Evolutionary conservation across 805 yeast species (phyloP), one percentile per base, ranked within the genome.

Genomic region (Cyberlindnera euphorbiiphila): DNA sequence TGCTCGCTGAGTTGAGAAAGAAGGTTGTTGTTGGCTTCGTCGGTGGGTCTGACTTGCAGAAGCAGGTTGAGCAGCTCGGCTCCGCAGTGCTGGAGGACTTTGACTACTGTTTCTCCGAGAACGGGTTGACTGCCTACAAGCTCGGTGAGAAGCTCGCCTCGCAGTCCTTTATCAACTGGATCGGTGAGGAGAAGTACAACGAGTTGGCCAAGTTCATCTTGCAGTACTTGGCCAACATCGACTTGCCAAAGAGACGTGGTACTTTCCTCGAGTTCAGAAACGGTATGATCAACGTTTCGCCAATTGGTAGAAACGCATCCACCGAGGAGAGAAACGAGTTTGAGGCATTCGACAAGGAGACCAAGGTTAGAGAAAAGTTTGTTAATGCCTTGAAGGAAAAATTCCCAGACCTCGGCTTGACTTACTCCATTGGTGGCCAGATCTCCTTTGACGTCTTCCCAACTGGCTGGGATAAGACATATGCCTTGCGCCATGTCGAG

Each of bases 391-490:
- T 93, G 60, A 85, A 76, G 68, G 76, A 77, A 60, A 76, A 80
- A 58, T 93, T 93, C 74, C 65, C 91, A 41, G 91, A 89, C 65
- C 72, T 72, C 57, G 84, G 82, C 39, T 76, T 93, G 60, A 91
- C 98, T 51, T 93, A 84, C 76, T 93, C 98, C 43, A 93, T 93
- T 50, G 99, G 99, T 66, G 99, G 99, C 55, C 98, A 93, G 76
- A 93, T 93, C 64, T 91, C 98, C 24, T 93, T 93, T 58, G 99
- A 93, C 60, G 98, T 93, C 49, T 93, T 93, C 91, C 99, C 99
- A 72, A 86, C 96, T 48, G 98, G 99, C 60, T 93, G 99, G 99
- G 99, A 93, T 69, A 93, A 93, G 78, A 93, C 99, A 46, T 93
- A 91, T 73, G 86, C 95, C 67, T 77, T 93, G 62, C 88, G 83